Evolutionary conservation across 495 filamentous ascomycete species (phyloP).

Genomic region (Aspergillus biplanus): DNA sequence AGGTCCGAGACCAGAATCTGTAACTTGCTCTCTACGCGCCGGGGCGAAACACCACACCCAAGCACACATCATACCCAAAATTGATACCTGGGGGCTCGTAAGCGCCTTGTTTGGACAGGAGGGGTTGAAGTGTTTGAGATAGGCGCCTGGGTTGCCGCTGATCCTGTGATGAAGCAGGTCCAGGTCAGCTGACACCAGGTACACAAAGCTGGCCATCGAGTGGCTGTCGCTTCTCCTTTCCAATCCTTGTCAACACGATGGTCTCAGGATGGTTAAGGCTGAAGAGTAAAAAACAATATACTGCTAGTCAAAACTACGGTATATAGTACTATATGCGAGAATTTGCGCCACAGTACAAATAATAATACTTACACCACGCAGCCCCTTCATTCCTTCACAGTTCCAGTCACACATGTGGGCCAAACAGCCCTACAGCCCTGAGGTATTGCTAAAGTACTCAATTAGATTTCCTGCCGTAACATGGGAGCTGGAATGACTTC

Average conservation of each 20-base stretch:
- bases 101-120: slow-evolving; percentile 31
- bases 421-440: too few relatives aligned
- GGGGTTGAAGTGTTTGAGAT: slow-evolving; percentile 26
- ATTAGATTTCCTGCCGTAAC: too few relatives aligned
- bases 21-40: slow-evolving; percentile 38
- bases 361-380: too few relatives aligned
- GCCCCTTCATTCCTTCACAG: too few relatives aligned
- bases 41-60: slow-evolving; percentile 41
- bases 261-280: background rate
- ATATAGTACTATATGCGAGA: too few relatives aligned
- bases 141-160: slow-evolving; percentile 43
- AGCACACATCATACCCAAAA: slow-evolving; percentile 13
- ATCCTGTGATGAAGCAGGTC: slow-evolving; percentile 24
- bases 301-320: too few relatives aligned
- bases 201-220: background rate
- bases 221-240: slow-evolving; percentile 1
- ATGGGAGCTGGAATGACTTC: too few relatives aligned
- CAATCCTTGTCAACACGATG: slow-evolving; percentile 10
- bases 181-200: slow-evolving; percentile 25
- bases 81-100: slow-evolving; percentile 12
- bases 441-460: too few relatives aligned
- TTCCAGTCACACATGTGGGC: too few relatives aligned
- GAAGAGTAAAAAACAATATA: too few relatives aligned
- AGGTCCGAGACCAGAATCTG: slow-evolving; percentile 34
- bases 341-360: too few relatives aligned